These are phyloP conservation scores for Sclerotinia borealis DNA, from an alignment of 2,329 filamentous ascomycete species.

Conservation along the genomic window DNA sequence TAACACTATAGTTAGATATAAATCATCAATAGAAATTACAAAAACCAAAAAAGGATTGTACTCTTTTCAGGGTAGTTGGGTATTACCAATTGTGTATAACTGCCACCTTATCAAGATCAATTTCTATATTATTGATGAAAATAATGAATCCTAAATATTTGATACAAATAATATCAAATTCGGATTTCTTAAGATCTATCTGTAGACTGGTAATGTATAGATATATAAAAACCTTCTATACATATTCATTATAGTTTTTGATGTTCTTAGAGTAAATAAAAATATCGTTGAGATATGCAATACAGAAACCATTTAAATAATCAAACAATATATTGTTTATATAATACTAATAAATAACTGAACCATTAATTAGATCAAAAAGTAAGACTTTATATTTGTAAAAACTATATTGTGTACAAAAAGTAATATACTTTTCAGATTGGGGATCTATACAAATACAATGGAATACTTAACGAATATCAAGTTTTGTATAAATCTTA, in stretches of 20 bases:
- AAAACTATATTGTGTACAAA: conserved; percentile 16
- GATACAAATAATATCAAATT: neutral
- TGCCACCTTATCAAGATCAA: neutral
- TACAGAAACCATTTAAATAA: too few relatives aligned
- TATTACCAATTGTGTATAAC: neutral
- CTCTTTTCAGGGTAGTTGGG: too few relatives aligned
- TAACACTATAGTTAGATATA: neutral
- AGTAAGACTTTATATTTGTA: conserved; percentile 20
- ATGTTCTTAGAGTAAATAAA: too few relatives aligned
- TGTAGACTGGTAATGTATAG: neutral
- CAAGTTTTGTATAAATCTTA: conserved; percentile 14
- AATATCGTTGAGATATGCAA: too few relatives aligned
- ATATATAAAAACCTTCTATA: too few relatives aligned
- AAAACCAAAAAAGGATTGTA: neutral
- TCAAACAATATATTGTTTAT: neutral
- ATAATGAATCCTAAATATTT: neutral
- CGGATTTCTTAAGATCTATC: neutral
- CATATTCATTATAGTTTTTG: too few relatives aligned
- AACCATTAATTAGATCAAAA: conserved; percentile 14
- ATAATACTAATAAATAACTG: neutral
- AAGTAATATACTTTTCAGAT: conserved; percentile 20
- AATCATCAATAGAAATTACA: neutral
- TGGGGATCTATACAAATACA: conserved; percentile 15
- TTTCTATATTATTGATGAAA: neutral
- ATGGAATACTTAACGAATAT: conserved; percentile 13